Evolutionary conservation across 768 basidiomycete species (phyloP).

Genomic region (Phaeotremella fagi): DNA sequence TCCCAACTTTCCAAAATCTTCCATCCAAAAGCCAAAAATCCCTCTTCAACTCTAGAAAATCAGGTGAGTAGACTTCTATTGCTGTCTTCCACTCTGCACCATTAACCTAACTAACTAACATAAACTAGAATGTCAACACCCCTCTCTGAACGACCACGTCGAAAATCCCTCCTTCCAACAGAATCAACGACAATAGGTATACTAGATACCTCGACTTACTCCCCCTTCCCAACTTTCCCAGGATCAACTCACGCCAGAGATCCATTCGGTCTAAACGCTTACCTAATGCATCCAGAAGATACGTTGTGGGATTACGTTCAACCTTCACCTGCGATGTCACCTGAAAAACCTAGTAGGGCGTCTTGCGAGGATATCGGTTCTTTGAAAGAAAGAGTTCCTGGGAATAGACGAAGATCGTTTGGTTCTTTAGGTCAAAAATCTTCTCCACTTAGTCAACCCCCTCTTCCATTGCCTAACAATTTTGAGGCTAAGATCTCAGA

Average conservation of each 20-base stretch:
- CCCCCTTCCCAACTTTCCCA: slow-evolving; percentile 35
- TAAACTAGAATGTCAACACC: too few relatives aligned
- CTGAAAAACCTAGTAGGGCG: neutral
- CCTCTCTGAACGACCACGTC: too few relatives aligned
- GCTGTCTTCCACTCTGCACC: too few relatives aligned
- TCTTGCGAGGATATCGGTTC: neutral
- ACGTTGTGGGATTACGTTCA: slow-evolving; percentile 26
- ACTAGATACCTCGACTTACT: slow-evolving; percentile 30
- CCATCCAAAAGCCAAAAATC: too few relatives aligned
- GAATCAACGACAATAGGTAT: slow-evolving; percentile 3
- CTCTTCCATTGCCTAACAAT: slow-evolving; percentile 1
- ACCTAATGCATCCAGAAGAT: slow-evolving; percentile 39
- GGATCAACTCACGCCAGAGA: slow-evolving; percentile 22
- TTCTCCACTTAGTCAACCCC: slow-evolving; percentile 17
- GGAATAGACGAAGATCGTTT: slow-evolving; percentile 12
- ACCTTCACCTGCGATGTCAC: slow-evolving; percentile 5
- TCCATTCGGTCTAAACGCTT: slow-evolving; percentile 37
- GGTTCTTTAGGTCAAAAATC: slow-evolving; percentile 15
- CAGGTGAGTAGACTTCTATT: too few relatives aligned
- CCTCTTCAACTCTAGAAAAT: too few relatives aligned
- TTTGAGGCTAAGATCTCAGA: too few relatives aligned
- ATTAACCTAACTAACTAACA: too few relatives aligned
- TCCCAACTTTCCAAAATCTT: too few relatives aligned
- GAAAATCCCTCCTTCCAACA: neutral
- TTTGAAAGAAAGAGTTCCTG: neutral